Evolutionary conservation across 73 alveolate species (phyloP), one percentile per base, ranked within the genome.

Genomic region (Paramecium sexaurelia): DNA sequence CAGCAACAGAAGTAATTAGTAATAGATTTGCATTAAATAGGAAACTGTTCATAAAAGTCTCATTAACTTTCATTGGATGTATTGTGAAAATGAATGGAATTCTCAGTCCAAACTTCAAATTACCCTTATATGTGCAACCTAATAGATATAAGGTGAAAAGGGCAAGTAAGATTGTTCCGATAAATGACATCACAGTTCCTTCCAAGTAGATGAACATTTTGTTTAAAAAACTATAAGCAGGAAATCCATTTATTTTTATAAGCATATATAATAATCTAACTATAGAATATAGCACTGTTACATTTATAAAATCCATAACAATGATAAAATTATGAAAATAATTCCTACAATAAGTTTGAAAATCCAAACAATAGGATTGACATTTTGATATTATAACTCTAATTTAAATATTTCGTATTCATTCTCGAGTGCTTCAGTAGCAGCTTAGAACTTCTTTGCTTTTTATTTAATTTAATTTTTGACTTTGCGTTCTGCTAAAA

Each of bases 61-160:
- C 96, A 40, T 95, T 94, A 78, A 91, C 95, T 84, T 95, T 91
- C 98, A 95, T 95, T 0, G 98, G 98, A 73, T 95, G 92, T 7
- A 95, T 94, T 6, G 94, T 57, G 92, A 93, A 93, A 37, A 94
- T 86, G 75, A 93, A 93, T 43, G 95, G 93, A 82, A 95, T 75
- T 93, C 97, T 94, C 9, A 95, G 92, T 24, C 98, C 98, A 40
- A 93, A 93, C 68, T 93, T 86, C 35, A 95, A 83, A 85, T 95
- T 95, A 6, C 98, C 98, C 87, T 95, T 95, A n/a, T 94, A 94
- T 55, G 94, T 93, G 57, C 97, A 93, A 43, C 93, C 94, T 73
- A 95, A 90, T 57, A 95, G 56, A 87, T 95, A 95, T 32, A 95
- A 82, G 32, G 95, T 85, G 36, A 95, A 87, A 27, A 95, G 39